Evolutionary conservation across 768 basidiomycete genomes (phyloP).

Genomic region (Suillus hirtellus): DNA sequence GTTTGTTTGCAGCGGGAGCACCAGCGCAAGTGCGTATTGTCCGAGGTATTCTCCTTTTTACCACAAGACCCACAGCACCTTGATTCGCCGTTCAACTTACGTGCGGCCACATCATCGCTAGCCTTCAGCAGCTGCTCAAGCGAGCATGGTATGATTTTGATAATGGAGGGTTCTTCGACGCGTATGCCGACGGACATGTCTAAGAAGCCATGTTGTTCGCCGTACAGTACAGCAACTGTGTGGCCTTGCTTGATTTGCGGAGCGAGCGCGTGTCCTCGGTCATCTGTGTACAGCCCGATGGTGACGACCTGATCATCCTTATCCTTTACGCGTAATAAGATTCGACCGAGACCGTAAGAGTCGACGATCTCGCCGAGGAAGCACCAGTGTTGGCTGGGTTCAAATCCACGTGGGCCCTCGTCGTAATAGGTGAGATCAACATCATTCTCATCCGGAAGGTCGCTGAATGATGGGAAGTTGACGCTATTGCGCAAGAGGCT

Average conservation of each 20-base stretch:
- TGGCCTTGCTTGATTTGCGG: slow-evolving; percentile 5
- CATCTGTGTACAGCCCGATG: slow-evolving; percentile 28
- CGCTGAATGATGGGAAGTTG: slow-evolving; percentile 27
- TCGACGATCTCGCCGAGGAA: slow-evolving; percentile 32
- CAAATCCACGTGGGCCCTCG: background rate
- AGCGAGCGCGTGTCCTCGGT: slow-evolving; percentile 3
- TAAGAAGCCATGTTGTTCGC: slow-evolving; percentile 11
- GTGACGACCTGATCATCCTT: slow-evolving; percentile 22
- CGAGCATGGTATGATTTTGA: slow-evolving; percentile 4
- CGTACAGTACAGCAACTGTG: slow-evolving; percentile 16
- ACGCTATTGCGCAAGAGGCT: slow-evolving; percentile 13
- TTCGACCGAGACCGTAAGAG: slow-evolving; percentile 20
- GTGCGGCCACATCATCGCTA: slow-evolving; percentile 2
- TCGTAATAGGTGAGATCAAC: slow-evolving; percentile 13
- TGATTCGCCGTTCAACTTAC: background rate
- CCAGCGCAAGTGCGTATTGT: background rate
- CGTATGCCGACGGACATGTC: slow-evolving; percentile 11
- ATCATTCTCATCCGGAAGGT: slow-evolving; percentile 27
- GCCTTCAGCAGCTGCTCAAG: slow-evolving; percentile 2
- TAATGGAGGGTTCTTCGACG: slow-evolving; percentile 8
- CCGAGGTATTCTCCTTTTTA: background rate
- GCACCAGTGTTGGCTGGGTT: slow-evolving; percentile 33
- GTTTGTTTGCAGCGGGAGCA: background rate
- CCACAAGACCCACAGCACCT: background rate
- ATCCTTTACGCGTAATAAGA: slow-evolving; percentile 30